These are phyloP conservation scores for Fraxinus greggii DNA, from an alignment of 305 asterid genomes.

Conservation along the genomic window DNA sequence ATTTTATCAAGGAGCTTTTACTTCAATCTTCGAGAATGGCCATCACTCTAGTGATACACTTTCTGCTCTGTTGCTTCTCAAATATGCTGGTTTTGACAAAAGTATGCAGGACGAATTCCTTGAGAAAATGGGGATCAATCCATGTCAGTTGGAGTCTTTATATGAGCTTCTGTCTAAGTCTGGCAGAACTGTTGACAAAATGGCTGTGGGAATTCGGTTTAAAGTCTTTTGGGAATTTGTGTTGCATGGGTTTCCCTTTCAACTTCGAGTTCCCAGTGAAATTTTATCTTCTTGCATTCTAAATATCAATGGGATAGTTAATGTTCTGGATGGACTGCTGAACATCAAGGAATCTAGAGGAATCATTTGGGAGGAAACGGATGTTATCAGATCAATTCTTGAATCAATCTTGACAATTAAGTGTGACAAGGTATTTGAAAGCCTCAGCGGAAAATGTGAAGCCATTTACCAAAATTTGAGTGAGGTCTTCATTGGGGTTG, in stretches of 20 bases:
- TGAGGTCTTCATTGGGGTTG: slow-evolving; percentile 60
- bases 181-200: slow-evolving; percentile 50
- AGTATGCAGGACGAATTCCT: slow-evolving; percentile 57
- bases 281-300: slow-evolving; percentile 78
- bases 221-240: slow-evolving; percentile 70
- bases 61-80: slow-evolving; percentile 67
- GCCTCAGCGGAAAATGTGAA: slow-evolving; percentile 64
- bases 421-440: slow-evolving; percentile 74
- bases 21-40: slow-evolving; percentile 47
- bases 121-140: slow-evolving; percentile 55
- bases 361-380: slow-evolving; percentile 48
- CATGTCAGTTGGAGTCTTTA: slow-evolving; percentile 51
- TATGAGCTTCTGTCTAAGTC: slow-evolving; percentile 57
- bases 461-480: slow-evolving; percentile 61
- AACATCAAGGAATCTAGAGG: slow-evolving; percentile 51
- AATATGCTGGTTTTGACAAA: slow-evolving; percentile 59
- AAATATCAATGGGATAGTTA: slow-evolving; percentile 58
- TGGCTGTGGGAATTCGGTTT: slow-evolving; percentile 59
- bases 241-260: slow-evolving; percentile 86
- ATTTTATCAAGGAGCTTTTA: slow-evolving; percentile 71
- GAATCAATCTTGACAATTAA: slow-evolving; percentile 67
- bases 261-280: slow-evolving; percentile 53
- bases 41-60: slow-evolving; percentile 39
- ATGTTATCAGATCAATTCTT: slow-evolving; percentile 57
- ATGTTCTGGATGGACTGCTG: slow-evolving; percentile 61